Evolutionary conservation across 2,329 filamentous ascomycete species (phyloP).

Genomic region (Colletotrichum ledebouriae): DNA sequence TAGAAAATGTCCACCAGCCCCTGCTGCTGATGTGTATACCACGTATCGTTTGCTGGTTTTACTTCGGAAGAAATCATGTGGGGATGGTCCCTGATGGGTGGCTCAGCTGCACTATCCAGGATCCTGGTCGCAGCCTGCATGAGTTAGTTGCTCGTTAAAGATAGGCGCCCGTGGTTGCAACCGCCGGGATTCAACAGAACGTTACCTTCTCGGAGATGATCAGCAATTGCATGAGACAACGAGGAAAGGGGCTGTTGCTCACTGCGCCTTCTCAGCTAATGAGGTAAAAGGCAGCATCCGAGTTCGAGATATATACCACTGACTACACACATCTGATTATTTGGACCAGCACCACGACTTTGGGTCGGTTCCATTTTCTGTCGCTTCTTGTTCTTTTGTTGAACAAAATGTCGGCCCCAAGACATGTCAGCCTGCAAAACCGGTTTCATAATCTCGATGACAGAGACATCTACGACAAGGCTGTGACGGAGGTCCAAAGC

Average conservation of each 20-base stretch:
- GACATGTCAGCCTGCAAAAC: slow-evolving; percentile 16
- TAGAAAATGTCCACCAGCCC: no score
- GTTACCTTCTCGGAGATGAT: not conserved
- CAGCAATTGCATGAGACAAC: slow-evolving; percentile 2
- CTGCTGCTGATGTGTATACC: no score
- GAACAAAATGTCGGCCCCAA: slow-evolving; percentile 4
- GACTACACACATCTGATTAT: no score
- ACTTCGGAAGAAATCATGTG: no score
- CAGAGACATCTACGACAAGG: slow-evolving; percentile 58
- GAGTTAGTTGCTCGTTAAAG: not conserved
- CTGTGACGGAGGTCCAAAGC: slow-evolving; percentile 56
- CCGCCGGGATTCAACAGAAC: slow-evolving; percentile 14
- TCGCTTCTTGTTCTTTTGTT: no score
- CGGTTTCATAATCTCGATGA: slow-evolving; percentile 69
- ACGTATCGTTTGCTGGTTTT: no score
- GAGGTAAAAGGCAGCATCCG: not conserved
- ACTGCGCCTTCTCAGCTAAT: not conserved
- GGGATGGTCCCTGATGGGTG: not conserved
- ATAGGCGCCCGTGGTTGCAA: slow-evolving; percentile 9
- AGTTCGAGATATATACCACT: no score
- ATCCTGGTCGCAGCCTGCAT: slow-evolving; percentile 12
- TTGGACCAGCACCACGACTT: no score
- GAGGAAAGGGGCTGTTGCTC: not conserved
- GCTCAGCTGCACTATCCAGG: not conserved
- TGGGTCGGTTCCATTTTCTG: no score